These are phyloP conservation scores for Phalaenopsis equestris DNA, from an alignment of 106 monocot species.

Conservation along the genomic window DNA sequence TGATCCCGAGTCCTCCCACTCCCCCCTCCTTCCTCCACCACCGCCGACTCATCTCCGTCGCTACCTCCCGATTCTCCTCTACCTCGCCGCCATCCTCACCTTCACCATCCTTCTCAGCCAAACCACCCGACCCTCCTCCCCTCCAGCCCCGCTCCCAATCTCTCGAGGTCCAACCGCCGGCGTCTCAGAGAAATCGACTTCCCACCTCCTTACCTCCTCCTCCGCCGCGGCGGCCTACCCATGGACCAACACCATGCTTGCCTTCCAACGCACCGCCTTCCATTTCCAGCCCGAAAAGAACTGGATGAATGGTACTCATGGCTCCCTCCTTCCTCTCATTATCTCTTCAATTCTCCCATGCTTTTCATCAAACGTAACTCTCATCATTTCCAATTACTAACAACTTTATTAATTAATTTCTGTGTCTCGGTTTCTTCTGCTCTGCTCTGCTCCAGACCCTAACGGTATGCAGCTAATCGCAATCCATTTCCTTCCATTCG, in stretches of 20 bases:
- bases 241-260: constrained; percentile 51
- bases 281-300: constrained; percentile 55
- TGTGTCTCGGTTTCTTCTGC: neutral
- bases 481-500: neutral
- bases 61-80: neutral
- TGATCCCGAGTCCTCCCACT: neutral
- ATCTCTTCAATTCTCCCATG: neutral
- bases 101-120: neutral
- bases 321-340: neutral
- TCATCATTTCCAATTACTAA: neutral
- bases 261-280: constrained; percentile 59
- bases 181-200: constrained; percentile 20
- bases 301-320: constrained; percentile 55
- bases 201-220: neutral
- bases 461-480: constrained; percentile 15
- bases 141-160: neutral
- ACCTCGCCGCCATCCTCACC: neutral
- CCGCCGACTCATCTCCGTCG: neutral
- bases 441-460: constrained; percentile 20
- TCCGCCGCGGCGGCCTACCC: constrained; percentile 8
- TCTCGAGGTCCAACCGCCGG: constrained; percentile 2
- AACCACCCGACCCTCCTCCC: neutral
- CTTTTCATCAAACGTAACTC: neutral
- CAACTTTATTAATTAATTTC: neutral
- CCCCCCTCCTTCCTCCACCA: neutral